Conservation (phyloP, 2,329 filamentous ascomycete species). For the Colletotrichum salicis region DNA sequence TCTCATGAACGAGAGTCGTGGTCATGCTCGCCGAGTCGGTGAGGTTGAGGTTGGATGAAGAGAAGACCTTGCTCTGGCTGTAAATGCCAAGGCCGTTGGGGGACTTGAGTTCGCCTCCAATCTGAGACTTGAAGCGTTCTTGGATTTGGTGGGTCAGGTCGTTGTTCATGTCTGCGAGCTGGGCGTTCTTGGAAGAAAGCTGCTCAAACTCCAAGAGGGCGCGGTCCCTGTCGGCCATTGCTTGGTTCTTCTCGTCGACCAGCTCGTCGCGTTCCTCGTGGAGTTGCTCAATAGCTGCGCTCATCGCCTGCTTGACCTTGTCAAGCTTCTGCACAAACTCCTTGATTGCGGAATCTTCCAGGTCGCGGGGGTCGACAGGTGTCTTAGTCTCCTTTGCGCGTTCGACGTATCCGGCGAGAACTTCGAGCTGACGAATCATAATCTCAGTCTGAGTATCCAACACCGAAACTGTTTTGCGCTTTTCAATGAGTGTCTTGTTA, state of each 20-base stretch:
- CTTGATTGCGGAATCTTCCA: conserved; percentile 92
- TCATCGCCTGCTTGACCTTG: conserved; percentile 68
- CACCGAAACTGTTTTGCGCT: conserved; percentile 94
- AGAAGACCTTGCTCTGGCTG: conserved; percentile 61
- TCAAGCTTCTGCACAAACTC: conserved; percentile 84
- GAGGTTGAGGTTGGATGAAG: conserved; percentile 61
- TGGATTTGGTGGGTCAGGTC: conserved; percentile 95
- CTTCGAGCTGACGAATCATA: conserved; percentile 90
- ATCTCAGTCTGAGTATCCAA: conserved; percentile 95
- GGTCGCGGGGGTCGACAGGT: conserved; percentile 80
- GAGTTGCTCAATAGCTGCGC: conserved; percentile 67
- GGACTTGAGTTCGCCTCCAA: conserved; percentile 59
- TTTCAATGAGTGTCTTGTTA: conserved; percentile 89
- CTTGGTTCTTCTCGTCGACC: conserved; percentile 83
- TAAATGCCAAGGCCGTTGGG: conserved; percentile 69
- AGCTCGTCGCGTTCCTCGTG: conserved; percentile 81
- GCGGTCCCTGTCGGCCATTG: conserved; percentile 88
- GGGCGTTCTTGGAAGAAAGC: conserved; percentile 91
- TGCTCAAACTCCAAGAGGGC: conserved; percentile 96
- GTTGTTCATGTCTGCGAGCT: conserved; percentile 94
- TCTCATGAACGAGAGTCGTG: conserved; percentile 69
- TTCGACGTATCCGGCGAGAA: conserved; percentile 88
- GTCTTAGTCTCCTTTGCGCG: conserved; percentile 84
- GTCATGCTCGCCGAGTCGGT: conserved; percentile 62
- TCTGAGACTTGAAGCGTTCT: conserved; percentile 87